phyloP scores from a whole-genome alignment of 495 filamentous ascomycete species.

The Aspergillus sclerotiicarbonarius region DNA sequence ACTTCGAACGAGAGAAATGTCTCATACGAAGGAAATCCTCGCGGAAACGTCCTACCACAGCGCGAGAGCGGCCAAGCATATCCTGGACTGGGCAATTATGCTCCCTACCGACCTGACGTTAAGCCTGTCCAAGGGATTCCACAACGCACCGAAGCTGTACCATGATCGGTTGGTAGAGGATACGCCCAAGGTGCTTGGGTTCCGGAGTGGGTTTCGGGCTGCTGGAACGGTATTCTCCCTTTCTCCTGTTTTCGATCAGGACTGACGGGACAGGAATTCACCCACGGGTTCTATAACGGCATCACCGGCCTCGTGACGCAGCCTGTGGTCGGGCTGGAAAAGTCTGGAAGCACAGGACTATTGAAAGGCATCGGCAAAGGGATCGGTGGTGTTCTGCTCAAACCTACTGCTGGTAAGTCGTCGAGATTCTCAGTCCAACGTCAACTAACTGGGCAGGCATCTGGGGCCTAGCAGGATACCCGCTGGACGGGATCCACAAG shows the following conservation, averaged over 20 bases:
- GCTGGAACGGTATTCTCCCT: conserved; percentile 50
- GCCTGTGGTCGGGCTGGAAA: conserved; percentile 62
- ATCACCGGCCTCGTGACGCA: conserved; percentile 72
- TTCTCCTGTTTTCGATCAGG: background rate
- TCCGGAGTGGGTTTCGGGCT: conserved; percentile 63
- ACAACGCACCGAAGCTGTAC: conserved; percentile 79
- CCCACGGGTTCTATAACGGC: conserved; percentile 65
- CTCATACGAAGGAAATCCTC: conserved; percentile 13
- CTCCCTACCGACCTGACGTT: conserved; percentile 80
- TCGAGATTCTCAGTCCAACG: background rate
- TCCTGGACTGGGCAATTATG: conserved; percentile 68
- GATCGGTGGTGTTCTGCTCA: conserved; percentile 67
- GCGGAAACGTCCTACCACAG: conserved; percentile 21
- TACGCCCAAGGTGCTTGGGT: conserved; percentile 65
- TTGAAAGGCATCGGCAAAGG: conserved; percentile 75
- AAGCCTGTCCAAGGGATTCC: conserved; percentile 76
- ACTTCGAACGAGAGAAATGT: conserved; percentile 5
- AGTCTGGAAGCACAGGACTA: conserved; percentile 66
- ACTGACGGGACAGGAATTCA: conserved; percentile 52
- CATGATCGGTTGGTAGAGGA: conserved; percentile 71
- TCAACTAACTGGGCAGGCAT: conserved; percentile 30
- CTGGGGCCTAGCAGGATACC: conserved; percentile 69
- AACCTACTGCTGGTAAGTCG: conserved; percentile 62
- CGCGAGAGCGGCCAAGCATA: conserved; percentile 53
- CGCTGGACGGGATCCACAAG: conserved; percentile 72